phyloP scores from a whole-genome alignment of 495 filamentous ascomycete genomes.

The Aspergillus homomorphus region DNA sequence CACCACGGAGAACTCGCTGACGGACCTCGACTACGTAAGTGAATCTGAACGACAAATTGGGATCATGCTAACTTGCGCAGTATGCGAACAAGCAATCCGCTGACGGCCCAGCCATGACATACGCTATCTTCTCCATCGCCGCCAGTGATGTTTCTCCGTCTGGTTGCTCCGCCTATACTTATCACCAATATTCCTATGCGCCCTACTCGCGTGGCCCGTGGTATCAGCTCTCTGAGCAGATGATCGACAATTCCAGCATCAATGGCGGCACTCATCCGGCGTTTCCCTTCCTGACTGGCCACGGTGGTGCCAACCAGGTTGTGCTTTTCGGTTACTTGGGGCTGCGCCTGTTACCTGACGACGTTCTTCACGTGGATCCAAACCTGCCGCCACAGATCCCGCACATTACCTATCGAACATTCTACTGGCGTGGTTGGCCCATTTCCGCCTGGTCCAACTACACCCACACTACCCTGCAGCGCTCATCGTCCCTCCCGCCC shows the following conservation, averaged over 20 bases:
- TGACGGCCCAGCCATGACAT: slow-evolving; percentile 66
- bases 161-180: slow-evolving; percentile 63
- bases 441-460: slow-evolving; percentile 60
- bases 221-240: slow-evolving; percentile 64
- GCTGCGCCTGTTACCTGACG: slow-evolving; percentile 51
- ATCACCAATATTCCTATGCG: slow-evolving; percentile 58
- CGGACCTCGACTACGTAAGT: slow-evolving; percentile 56
- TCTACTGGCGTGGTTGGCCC: slow-evolving; percentile 68
- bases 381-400: slow-evolving; percentile 61
- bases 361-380: slow-evolving; percentile 54
- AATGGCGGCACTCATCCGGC: slow-evolving; percentile 69
- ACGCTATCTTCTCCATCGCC: slow-evolving; percentile 60
- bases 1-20: slow-evolving; percentile 45
- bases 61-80: slow-evolving; percentile 16
- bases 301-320: slow-evolving; percentile 62
- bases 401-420: slow-evolving; percentile 58
- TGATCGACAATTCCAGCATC: slow-evolving; percentile 57
- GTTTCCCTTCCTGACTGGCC: slow-evolving; percentile 65
- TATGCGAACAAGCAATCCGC: slow-evolving; percentile 63
- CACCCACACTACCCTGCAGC: slow-evolving; percentile 62
- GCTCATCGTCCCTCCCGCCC: slow-evolving; percentile 31
- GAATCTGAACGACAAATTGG: background rate
- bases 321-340: slow-evolving; percentile 61
- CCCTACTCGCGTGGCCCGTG: slow-evolving; percentile 51
- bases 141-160: slow-evolving; percentile 56